Evolutionary conservation across 1,284 basidiomycete species (phyloP).

Genomic region (Phaffia rhodozyma): DNA sequence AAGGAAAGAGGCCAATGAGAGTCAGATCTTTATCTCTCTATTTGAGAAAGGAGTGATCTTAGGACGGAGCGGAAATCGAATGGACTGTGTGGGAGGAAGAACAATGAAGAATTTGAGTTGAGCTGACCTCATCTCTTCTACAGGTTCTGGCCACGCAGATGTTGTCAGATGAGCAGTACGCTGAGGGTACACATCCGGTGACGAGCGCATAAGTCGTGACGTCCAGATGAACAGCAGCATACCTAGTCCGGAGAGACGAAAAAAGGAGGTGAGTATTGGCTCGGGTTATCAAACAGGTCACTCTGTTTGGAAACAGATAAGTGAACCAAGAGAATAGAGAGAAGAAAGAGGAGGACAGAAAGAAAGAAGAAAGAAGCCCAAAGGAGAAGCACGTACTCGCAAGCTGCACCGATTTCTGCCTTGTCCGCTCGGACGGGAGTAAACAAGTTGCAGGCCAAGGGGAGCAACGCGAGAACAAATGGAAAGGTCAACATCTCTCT

Average conservation of each 20-base stretch:
- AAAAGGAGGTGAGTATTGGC: no score
- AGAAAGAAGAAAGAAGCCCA: not conserved
- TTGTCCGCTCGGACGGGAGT: conserved; percentile 2
- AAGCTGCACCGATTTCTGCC: conserved; percentile 1
- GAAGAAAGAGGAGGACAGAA: not conserved
- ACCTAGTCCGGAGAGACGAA: not conserved
- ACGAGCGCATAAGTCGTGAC: conserved; percentile 60
- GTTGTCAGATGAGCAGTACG: conserved; percentile 49
- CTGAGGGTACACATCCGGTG: conserved; percentile 58
- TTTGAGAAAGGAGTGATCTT: not conserved
- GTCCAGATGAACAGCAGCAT: conserved; percentile 43
- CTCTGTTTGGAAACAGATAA: not conserved
- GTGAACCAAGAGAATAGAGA: not conserved
- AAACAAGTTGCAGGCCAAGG: not conserved
- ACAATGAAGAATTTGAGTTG: not conserved
- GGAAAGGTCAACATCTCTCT: not conserved
- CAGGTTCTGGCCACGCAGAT: conserved; percentile 57
- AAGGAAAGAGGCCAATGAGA: not conserved
- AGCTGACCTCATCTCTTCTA: conserved; percentile 52
- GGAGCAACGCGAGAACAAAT: not conserved
- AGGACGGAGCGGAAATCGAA: not conserved
- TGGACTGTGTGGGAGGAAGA: not conserved
- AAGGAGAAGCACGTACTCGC: conserved; percentile 6
- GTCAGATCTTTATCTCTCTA: not conserved
- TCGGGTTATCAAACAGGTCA: not conserved